Base-by-base conservation (phyloP, 768 basidiomycete species). In the Naganishia vaughanmartiniae region DNA sequence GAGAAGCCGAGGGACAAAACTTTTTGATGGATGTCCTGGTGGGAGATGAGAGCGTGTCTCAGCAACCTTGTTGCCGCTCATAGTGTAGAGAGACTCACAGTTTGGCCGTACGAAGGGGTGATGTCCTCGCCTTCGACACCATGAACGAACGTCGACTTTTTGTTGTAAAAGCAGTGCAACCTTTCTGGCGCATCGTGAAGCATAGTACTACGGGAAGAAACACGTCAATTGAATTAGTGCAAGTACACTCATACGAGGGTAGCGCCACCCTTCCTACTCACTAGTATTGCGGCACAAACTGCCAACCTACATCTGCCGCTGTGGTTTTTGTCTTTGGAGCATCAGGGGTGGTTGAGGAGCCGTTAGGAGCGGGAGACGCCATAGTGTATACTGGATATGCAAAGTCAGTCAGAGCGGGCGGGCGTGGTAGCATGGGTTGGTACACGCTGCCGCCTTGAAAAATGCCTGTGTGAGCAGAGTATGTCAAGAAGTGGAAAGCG, bases 201-300 rank as follows among this genome's bases (percentile, higher is more conserved):
- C 85, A 91, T 95, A 77, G 91, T 95, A 85, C 81, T 82, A 54
- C 31, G 30, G 6, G 30, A 26, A 21, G 5, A 36, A 54, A 5
- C 46, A 26, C 19, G 33, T 3, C 36, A 28, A 3, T 2, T 42
- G 34, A 28, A 1, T 24, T 17, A 9, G n/a, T 63, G n/a, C n/a
- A 10, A n/a, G 30, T 4, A 33, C 19, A 28, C 12, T n/a, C 24
- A 21, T 24, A n/a, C 30, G 19, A 4, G 3, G 17, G 55, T 15
- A 31, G 15, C 55, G 9, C 30, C 26, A 31, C 55, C 55, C 2
- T 31, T 31, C 2, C 19, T 4, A 80, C 81, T 75, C 71, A 82
- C 81, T 99, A 99, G 84, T 98, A 98, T 83, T 99, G 94, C 58
- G 93, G 92, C 76, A 96, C 93, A 84, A 97, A 97, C 84, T 97